phyloP scores from a whole-genome alignment of 352 stramenopile species.

The Phytophthora constricta region DNA sequence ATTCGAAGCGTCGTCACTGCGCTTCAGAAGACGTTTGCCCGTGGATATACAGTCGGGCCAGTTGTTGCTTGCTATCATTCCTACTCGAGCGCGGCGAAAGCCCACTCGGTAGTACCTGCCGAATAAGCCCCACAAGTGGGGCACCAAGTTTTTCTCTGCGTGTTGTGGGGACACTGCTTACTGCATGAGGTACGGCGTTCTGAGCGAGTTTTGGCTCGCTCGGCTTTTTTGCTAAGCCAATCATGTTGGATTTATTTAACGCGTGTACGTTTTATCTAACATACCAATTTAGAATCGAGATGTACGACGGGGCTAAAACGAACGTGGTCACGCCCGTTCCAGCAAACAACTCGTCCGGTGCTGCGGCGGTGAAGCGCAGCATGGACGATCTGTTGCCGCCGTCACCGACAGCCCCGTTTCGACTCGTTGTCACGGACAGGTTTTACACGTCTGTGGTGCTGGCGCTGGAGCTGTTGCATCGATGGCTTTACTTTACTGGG shows the following conservation, averaged over 20 bases:
- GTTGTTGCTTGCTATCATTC: neutral
- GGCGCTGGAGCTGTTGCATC: constrained; percentile 14
- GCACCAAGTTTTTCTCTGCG: neutral
- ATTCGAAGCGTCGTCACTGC: neutral
- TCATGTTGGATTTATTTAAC: neutral
- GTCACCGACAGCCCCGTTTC: constrained; percentile 10
- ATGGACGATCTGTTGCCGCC: neutral
- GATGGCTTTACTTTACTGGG: neutral
- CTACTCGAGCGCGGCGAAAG: neutral
- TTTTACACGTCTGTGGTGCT: constrained; percentile 20
- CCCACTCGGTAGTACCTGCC: neutral
- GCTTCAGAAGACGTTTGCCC: neutral
- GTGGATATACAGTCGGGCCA: neutral
- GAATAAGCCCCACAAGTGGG: neutral
- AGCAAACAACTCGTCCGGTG: neutral
- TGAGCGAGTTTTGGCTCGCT: neutral
- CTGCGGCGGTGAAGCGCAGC: neutral
- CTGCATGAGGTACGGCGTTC: neutral
- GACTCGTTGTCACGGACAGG: constrained; percentile 12
- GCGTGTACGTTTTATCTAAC: neutral
- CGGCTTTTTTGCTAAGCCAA: neutral
- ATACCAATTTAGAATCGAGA: constrained; percentile 4
- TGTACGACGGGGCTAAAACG: neutral
- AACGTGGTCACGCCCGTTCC: neutral
- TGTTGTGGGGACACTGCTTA: neutral